Evolutionary conservation across 805 yeast species (phyloP).

Genomic region (Dipodascopsis uninucleata): DNA sequence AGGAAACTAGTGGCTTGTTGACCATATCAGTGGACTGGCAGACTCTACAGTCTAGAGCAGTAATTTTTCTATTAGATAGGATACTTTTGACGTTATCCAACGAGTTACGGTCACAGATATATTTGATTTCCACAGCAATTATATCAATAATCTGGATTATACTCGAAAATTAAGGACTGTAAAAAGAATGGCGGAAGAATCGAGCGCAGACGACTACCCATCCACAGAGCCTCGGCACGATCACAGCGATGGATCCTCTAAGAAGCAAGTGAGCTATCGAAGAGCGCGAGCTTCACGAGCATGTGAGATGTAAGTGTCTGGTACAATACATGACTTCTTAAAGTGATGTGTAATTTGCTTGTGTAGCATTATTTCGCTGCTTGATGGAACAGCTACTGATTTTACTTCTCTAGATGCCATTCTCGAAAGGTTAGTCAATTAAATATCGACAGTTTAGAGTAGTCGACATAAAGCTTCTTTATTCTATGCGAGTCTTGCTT

Average conservation of each 20-base stretch:
- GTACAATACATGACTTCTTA: too few relatives aligned
- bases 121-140: too few relatives aligned
- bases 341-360: neutral
- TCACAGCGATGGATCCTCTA: too few relatives aligned
- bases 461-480: neutral
- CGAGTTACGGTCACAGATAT: too few relatives aligned
- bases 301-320: slow-evolving; percentile 67
- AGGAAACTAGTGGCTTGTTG: too few relatives aligned
- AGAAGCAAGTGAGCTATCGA: slow-evolving; percentile 25
- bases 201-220: slow-evolving; percentile 20
- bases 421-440: slow-evolving; percentile 30
- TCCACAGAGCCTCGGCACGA: slow-evolving; percentile 11
- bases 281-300: slow-evolving; percentile 62
- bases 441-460: neutral
- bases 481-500: neutral
- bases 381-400: slow-evolving; percentile 2
- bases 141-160: too few relatives aligned
- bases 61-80: too few relatives aligned
- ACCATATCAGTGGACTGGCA: too few relatives aligned
- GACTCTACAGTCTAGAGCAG: too few relatives aligned
- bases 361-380: neutral
- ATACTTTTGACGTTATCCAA: too few relatives aligned
- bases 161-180: too few relatives aligned
- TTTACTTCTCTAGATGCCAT: slow-evolving; percentile 22
- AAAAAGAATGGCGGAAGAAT: slow-evolving; percentile 23